phyloP scores from a whole-genome alignment of 2,329 filamentous ascomycete species.

The Cordyceps farinosa region DNA sequence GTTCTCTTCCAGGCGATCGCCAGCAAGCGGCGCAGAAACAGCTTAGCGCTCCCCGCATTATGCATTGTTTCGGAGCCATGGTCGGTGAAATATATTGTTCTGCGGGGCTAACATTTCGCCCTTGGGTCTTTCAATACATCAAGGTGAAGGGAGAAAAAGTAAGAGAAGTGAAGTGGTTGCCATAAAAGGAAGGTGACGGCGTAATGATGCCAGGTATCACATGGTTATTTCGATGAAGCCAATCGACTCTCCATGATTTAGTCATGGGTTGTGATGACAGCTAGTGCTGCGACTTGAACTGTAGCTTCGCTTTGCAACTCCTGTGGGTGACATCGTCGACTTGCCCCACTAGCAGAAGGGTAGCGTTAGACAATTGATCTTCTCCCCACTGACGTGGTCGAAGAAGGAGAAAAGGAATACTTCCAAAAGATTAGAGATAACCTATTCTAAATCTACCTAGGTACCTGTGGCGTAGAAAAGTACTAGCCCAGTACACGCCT shows the following conservation, averaged over 20 bases:
- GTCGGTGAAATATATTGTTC: neutral
- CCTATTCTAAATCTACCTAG: too few species aligned
- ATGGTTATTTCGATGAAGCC: neutral
- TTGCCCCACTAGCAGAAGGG: neutral
- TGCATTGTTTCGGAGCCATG: neutral
- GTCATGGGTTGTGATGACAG: too few species aligned
- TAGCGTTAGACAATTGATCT: neutral
- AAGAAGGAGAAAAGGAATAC: neutral
- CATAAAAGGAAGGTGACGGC: neutral
- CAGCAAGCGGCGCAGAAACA: neutral
- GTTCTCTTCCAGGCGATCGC: neutral
- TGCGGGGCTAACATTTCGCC: too few species aligned
- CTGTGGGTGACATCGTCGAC: neutral
- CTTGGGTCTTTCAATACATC: too few species aligned
- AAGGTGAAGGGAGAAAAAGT: too few species aligned
- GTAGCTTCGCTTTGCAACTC: neutral
- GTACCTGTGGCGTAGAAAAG: too few species aligned
- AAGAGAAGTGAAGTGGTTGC: neutral
- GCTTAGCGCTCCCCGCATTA: slow-evolving; percentile 11
- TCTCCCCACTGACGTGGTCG: neutral
- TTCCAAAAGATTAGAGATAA: too few species aligned
- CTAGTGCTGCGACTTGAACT: neutral
- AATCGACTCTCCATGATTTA: neutral
- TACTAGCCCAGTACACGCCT: too few species aligned
- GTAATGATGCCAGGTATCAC: neutral